Conservation (phyloP, 192 early-diverging fungal genomes). For the Coemansia sp. region DNA sequence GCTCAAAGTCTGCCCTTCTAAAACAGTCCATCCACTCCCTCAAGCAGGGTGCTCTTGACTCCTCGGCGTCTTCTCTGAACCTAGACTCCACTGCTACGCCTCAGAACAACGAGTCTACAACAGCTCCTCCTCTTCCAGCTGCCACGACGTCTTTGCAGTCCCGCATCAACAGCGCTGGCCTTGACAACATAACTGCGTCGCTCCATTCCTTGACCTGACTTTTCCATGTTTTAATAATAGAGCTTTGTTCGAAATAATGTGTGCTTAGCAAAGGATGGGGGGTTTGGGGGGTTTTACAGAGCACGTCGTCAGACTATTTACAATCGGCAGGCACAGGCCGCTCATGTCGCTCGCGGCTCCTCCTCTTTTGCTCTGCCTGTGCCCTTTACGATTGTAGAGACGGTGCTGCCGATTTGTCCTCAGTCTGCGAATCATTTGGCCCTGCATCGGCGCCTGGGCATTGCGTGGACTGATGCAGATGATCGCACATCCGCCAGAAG, state of each 20-base stretch:
- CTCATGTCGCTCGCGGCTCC: neutral
- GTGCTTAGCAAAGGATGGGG: no score
- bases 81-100: neutral
- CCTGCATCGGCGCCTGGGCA: neutral
- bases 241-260: no score
- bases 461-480: constrained; percentile 18
- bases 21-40: no score
- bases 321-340: no score
- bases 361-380: neutral
- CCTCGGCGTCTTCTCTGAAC: constrained; percentile 11
- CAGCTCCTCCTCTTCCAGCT: no score
- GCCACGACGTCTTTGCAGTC: neutral
- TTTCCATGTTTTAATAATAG: neutral
- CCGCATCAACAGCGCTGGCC: neutral
- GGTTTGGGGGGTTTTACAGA: no score
- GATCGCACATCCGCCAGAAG: constrained; percentile 52
- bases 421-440: neutral
- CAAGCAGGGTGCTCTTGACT: constrained; percentile 23
- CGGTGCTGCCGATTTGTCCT: neutral
- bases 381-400: no score
- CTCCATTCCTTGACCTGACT: neutral
- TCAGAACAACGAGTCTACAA: neutral
- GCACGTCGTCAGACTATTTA: no score
- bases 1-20: no score
- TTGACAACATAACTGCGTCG: constrained; percentile 1